phyloP scores from a whole-genome alignment of 139 green algal species.

The Ettlia oleoabundans region DNA sequence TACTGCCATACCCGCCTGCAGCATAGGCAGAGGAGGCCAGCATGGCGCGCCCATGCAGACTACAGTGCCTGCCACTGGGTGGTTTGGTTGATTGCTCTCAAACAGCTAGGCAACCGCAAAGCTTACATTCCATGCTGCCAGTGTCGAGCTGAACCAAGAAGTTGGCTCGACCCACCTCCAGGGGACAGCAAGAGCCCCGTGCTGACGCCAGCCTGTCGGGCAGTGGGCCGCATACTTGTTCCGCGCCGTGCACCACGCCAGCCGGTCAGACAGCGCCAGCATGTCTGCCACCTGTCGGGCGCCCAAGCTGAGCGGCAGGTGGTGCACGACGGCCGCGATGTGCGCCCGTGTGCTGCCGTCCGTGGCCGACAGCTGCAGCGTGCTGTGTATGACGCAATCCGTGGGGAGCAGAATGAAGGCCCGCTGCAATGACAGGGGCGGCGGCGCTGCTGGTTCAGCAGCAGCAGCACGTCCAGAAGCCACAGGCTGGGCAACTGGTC shows the following conservation, averaged over 20 bases:
- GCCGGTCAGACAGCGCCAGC: slow-evolving; percentile 15
- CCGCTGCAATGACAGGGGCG: neutral
- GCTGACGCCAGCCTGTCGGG: slow-evolving; percentile 23
- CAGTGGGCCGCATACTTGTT: slow-evolving; percentile 46
- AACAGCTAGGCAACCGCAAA: too few relatives aligned
- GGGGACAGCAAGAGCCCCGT: neutral
- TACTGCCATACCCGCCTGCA: slow-evolving; percentile 54
- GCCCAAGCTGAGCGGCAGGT: slow-evolving; percentile 19
- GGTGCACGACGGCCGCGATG: slow-evolving; percentile 19
- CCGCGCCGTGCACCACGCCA: slow-evolving; percentile 30
- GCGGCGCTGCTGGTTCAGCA: too few relatives aligned
- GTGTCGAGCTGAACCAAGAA: too few relatives aligned
- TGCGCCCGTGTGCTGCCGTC: neutral
- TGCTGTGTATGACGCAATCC: slow-evolving; percentile 19
- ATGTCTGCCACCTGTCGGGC: slow-evolving; percentile 27
- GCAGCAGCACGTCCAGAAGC: too few relatives aligned
- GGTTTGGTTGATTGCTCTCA: too few relatives aligned
- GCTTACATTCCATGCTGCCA: too few relatives aligned
- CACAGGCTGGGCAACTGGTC: neutral
- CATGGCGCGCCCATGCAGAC: too few relatives aligned
- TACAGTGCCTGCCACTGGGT: too few relatives aligned
- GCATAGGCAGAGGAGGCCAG: too few relatives aligned
- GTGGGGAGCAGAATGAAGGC: slow-evolving; percentile 27
- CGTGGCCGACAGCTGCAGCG: slow-evolving; percentile 21
- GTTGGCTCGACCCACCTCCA: too few relatives aligned